A percentile compares a stretch with the other conserved stretches of the same genome.
These are phyloP conservation scores for Sphenostylis stenocarpa DNA, from an alignment of 306 rosid species.

Conservation along the genomic window DNA sequence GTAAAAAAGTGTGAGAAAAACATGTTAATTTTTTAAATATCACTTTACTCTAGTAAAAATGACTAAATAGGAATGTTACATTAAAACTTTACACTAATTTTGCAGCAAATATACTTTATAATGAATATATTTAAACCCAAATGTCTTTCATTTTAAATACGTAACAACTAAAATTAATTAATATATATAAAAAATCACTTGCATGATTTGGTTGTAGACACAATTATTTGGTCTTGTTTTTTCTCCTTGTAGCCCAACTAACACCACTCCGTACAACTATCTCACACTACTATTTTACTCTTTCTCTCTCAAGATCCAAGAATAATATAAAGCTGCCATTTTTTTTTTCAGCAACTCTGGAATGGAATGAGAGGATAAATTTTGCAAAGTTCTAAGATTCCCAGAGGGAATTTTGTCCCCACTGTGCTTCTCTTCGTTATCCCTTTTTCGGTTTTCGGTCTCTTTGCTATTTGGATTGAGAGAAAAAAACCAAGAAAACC, in stretches of 20 bases:
- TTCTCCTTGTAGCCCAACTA: neutral
- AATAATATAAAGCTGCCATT: slow-evolving; percentile 26
- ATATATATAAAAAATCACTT: neutral
- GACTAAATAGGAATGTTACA: too few relatives aligned
- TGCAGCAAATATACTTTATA: neutral
- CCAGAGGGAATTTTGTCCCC: slow-evolving; percentile 43
- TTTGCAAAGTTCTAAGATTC: slow-evolving; percentile 34
- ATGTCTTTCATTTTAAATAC: neutral
- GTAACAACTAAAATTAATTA: too few relatives aligned
- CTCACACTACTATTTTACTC: neutral
- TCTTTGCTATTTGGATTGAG: slow-evolving; percentile 44
- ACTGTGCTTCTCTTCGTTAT: slow-evolving; percentile 13
- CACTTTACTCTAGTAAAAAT: too few relatives aligned
- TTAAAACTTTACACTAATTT: too few relatives aligned
- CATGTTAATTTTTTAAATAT: too few relatives aligned
- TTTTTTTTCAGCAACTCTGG: slow-evolving; percentile 36
- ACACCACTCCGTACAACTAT: slow-evolving; percentile 28
- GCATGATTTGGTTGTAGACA: neutral
- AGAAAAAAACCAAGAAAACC: slow-evolving; percentile 29
- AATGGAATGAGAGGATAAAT: slow-evolving; percentile 32
- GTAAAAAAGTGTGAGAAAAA: too few relatives aligned
- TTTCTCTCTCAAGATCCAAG: slow-evolving; percentile 3
- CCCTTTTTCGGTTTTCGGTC: neutral
- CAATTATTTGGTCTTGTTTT: neutral
- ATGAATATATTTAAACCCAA: neutral